Evolutionary conservation across 108 stramenopile genomes (phyloP).

Genomic region (Cyclostephanos invisitatus): DNA sequence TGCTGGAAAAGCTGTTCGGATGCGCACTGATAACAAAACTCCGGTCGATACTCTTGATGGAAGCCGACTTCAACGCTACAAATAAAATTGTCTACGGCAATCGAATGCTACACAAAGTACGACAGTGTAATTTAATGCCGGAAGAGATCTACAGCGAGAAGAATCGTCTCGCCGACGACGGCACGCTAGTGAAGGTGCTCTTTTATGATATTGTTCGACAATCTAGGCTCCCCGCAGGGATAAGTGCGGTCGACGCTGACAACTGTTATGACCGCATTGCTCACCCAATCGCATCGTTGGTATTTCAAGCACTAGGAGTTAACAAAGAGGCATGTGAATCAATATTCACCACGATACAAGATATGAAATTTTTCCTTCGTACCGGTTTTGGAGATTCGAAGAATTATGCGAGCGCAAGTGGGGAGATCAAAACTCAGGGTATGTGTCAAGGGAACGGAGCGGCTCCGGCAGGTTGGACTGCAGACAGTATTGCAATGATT

Average conservation of each 20-base stretch:
- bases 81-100: constrained; percentile 21
- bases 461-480: background rate
- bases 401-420: background rate
- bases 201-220: constrained; percentile 6
- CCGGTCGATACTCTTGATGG: background rate
- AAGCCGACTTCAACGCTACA: background rate
- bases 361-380: background rate
- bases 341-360: background rate
- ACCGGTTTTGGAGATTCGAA: background rate
- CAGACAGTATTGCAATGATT: background rate
- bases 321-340: background rate
- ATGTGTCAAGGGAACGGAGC: constrained; percentile 4
- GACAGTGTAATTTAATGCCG: constrained; percentile 16
- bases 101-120: constrained; percentile 14
- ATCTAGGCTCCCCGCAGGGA: background rate
- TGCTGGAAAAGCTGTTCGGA: constrained; percentile 3
- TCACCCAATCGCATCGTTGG: constrained; percentile 4
- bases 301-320: background rate
- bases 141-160: constrained; percentile 36
- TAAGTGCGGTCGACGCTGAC: background rate
- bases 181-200: constrained; percentile 2
- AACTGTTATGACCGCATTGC: constrained; percentile 3
- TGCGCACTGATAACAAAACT: background rate
- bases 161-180: constrained; percentile 10
- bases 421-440: background rate